These are phyloP conservation scores for Oryza coarctata DNA, from an alignment of 176 grass and related monocot species.

Conservation along the genomic window DNA sequence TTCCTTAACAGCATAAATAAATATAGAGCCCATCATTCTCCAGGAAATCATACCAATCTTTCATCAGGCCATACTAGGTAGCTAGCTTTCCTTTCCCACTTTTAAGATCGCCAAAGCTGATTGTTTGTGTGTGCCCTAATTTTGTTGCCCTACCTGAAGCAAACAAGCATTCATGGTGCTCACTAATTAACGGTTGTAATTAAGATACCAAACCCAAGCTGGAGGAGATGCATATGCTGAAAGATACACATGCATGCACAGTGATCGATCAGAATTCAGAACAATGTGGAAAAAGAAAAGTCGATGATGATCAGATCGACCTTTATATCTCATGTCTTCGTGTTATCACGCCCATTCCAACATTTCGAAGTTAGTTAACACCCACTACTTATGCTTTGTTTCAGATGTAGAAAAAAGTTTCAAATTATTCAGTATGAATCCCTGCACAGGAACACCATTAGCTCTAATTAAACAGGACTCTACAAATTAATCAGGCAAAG, in stretches of 20 bases:
- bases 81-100: conserved; percentile 50
- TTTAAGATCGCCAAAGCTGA: conserved; percentile 37
- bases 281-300: conserved; percentile 12
- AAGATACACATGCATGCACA: conserved; percentile 29
- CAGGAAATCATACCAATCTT: conserved; percentile 60
- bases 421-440: neutral
- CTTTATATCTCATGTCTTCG: conserved; percentile 6
- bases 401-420: neutral
- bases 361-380: neutral
- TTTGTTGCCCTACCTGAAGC: conserved; percentile 38
- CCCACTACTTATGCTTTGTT: neutral
- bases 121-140: conserved; percentile 36
- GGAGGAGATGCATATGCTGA: conserved; percentile 8
- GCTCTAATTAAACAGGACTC: neutral
- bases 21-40: conserved; percentile 63
- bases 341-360: neutral
- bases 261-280: neutral
- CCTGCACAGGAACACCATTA: neutral
- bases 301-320: neutral
- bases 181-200: neutral
- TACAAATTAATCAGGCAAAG: neutral
- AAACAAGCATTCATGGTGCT: neutral
- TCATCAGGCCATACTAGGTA: conserved; percentile 24
- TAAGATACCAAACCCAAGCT: conserved; percentile 60
- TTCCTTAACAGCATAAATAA: conserved; percentile 50